A percentile compares a stretch with the other conserved stretches of the same genome.
phyloP scores from a whole-genome alignment of 805 yeast species.

The Starmerella kuoi region DNA sequence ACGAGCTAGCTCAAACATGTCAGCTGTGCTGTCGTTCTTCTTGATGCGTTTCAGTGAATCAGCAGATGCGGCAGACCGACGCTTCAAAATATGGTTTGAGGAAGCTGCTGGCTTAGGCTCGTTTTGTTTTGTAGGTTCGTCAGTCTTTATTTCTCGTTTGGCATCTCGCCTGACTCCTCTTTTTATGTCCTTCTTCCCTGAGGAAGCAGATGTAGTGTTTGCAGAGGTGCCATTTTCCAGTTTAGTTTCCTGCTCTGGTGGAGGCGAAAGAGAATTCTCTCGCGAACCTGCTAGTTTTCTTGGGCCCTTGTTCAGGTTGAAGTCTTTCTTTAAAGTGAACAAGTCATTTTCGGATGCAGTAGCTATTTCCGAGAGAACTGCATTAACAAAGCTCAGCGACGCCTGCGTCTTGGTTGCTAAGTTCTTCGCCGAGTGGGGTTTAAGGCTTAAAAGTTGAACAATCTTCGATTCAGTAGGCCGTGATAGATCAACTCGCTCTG shows the following conservation, averaged over 20 bases:
- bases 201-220: neutral
- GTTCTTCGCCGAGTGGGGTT: conserved; percentile 6
- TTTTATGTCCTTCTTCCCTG: neutral
- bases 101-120: neutral
- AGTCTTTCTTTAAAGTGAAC: conserved; percentile 23
- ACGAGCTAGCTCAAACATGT: conserved; percentile 35
- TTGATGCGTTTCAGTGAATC: conserved; percentile 21
- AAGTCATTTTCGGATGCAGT: conserved; percentile 2
- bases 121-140: neutral
- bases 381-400: conserved; percentile 6
- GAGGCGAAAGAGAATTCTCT: too few relatives aligned
- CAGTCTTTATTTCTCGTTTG: neutral
- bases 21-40: conserved; percentile 14
- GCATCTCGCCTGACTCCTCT: neutral
- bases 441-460: neutral
- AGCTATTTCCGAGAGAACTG: conserved; percentile 7
- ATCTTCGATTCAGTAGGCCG: conserved; percentile 10
- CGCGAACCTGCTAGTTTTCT: neutral
- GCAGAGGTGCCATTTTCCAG: too few relatives aligned
- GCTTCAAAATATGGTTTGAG: conserved; percentile 25
- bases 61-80: conserved; percentile 24
- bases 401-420: conserved; percentile 8
- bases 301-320: neutral
- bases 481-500: conserved; percentile 2
- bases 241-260: neutral